Evolutionary conservation across 257 asterid genomes (phyloP), one percentile per base, ranked within the genome.

Genomic region (Lantana camara): DNA sequence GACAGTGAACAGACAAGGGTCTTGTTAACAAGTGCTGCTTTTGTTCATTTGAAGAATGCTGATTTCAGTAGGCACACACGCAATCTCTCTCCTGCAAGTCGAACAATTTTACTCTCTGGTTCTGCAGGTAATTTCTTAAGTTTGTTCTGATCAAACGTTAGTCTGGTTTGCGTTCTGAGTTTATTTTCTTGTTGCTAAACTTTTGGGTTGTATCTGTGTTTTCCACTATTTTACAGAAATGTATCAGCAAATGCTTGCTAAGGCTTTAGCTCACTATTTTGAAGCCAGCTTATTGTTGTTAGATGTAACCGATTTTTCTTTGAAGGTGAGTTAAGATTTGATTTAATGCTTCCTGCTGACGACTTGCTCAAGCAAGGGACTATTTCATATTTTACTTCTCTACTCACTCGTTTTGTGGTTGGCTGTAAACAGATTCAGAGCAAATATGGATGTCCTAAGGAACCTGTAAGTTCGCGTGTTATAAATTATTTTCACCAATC

Each of bases 1-100:
- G 57, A 27, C 84, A 90, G 92, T 23, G 89, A 83, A 67, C 96
- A 76, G 69, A 85, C 95, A 17, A 83, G 85, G 73, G 92, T 69
- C 63, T 71, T 83, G 82, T 73, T 90, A 40, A 82, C 88, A 42
- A 87, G 84, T 75, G 95, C 96, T 24, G 88, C 96, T 46, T 90
- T 78, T 85, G 79, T 87, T 63, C 85, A 83, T 74, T 76, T 90
- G 81, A 86, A 75, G 71, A 74, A 77, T 65, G 75, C 66, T 8
- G 88, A 82, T 56, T 63, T 78, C 62, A 69, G 75, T 61, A 80
- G 75, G 74, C 87, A 87, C 75, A 85, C 86, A 10, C 75, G 95
- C 58, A 90, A 87, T 15, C 91, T 90, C n/a, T 73, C 97, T 58
- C 96, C 96, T 19, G 97, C 96, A 35, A 87, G 96, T 72, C 86